A percentile compares a stretch with the other conserved stretches of the same genome.
These are phyloP conservation scores for Myotisia sp. DNA, from an alignment of 2,329 filamentous ascomycete species.

Conservation along the genomic window DNA sequence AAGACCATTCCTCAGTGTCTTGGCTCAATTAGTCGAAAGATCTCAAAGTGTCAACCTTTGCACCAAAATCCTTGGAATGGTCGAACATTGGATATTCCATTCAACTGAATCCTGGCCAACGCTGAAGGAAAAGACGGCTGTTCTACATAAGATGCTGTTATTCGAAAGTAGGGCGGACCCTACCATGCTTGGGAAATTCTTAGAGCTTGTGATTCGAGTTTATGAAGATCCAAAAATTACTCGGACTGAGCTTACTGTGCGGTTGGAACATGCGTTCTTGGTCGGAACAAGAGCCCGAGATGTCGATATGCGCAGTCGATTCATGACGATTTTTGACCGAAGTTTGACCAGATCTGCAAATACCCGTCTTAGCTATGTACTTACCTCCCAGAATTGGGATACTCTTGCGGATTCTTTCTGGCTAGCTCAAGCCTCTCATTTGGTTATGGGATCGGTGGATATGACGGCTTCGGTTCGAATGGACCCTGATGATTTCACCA, in stretches of 20 bases:
- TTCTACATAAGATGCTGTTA: slow-evolving; percentile 96
- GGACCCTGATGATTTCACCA: slow-evolving; percentile 69
- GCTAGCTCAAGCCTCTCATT: slow-evolving; percentile 86
- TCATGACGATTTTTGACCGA: slow-evolving; percentile 91
- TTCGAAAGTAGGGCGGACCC: slow-evolving; percentile 78
- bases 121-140: slow-evolving; percentile 95
- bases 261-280: slow-evolving; percentile 95
- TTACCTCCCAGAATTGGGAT: slow-evolving; percentile 93
- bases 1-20: slow-evolving; percentile 82
- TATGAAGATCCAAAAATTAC: slow-evolving; percentile 97
- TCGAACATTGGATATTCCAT: slow-evolving; percentile 91
- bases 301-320: slow-evolving; percentile 91
- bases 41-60: slow-evolving; percentile 77
- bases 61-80: slow-evolving; percentile 83
- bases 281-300: slow-evolving; percentile 87
- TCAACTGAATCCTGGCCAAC: slow-evolving; percentile 93
- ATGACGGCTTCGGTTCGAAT: slow-evolving; percentile 65
- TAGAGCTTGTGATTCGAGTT: slow-evolving; percentile 91
- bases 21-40: slow-evolving; percentile 90
- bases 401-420: slow-evolving; percentile 90
- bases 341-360: slow-evolving; percentile 87
- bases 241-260: slow-evolving; percentile 84
- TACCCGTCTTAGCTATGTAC: slow-evolving; percentile 73
- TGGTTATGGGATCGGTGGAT: slow-evolving; percentile 82
- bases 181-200: slow-evolving; percentile 78